A percentile compares a stretch with the other conserved stretches of the same genome.
Evolutionary conservation across 1,139 yeast genomes (phyloP).

Genomic region (Blastobotrys ciferrii): DNA sequence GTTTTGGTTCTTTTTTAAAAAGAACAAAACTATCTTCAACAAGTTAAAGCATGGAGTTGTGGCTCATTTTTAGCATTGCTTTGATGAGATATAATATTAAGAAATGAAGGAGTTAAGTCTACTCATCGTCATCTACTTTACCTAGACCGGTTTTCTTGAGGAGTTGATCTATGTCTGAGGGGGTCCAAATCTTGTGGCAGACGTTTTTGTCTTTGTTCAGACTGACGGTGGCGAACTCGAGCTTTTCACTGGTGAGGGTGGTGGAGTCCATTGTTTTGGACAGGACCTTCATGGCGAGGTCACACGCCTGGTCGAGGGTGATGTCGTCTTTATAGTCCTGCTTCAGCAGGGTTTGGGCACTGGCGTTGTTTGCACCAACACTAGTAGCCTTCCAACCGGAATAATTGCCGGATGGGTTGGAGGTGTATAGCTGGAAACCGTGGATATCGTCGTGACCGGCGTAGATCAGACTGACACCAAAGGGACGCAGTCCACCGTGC

Average conservation of each 20-base stretch:
- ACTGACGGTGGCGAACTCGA: constrained; percentile 83
- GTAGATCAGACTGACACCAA: constrained; percentile 92
- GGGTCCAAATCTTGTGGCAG: constrained; percentile 73
- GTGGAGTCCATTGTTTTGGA: constrained; percentile 93
- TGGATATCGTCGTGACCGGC: constrained; percentile 94
- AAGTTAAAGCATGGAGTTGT: too few species aligned
- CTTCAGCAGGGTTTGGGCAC: constrained; percentile 92
- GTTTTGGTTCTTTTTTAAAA: too few species aligned
- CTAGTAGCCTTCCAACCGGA: constrained; percentile 98
- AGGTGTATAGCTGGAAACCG: constrained; percentile 88
- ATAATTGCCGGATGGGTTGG: constrained; percentile 96
- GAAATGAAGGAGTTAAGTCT: too few species aligned
- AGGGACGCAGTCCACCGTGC: constrained; percentile 97
- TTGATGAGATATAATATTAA: too few species aligned
- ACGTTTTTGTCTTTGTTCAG: constrained; percentile 50
- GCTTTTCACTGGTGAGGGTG: constrained; percentile 78
- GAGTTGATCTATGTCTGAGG: constrained; percentile 69
- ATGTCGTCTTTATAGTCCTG: constrained; percentile 90
- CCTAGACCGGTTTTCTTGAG: constrained; percentile 73
- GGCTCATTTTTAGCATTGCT: too few species aligned
- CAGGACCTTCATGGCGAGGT: constrained; percentile 84
- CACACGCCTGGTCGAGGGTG: constrained; percentile 74
- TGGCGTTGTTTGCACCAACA: constrained; percentile 94
- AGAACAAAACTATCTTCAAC: too few species aligned
- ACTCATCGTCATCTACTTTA: constrained; percentile 50